Conservation (phyloP, 2,329 filamentous ascomycete genomes). For the Teratosphaeria pseudoeucalypti region DNA sequence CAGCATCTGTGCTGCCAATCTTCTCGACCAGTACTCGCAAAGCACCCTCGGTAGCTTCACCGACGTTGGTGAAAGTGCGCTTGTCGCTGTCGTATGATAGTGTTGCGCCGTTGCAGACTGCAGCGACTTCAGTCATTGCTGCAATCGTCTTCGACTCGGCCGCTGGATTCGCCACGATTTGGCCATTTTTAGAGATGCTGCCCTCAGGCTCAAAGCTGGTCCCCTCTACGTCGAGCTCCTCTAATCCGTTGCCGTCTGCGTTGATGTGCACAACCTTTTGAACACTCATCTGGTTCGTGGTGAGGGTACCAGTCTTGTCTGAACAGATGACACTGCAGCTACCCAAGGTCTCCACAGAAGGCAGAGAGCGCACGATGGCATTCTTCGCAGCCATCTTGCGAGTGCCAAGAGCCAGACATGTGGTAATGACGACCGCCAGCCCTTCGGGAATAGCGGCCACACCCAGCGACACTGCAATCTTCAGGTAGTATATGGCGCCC, state of each 20-base stretch:
- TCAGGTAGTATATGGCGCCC: slow-evolving; percentile 97
- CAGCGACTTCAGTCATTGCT: slow-evolving; percentile 61
- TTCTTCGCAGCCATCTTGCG: slow-evolving; percentile 99
- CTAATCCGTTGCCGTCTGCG: slow-evolving; percentile 60
- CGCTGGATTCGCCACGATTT: slow-evolving; percentile 57
- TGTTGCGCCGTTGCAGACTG: slow-evolving; percentile 80
- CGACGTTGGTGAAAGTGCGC: slow-evolving; percentile 67
- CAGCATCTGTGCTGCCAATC: slow-evolving; percentile 67
- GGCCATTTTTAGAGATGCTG: slow-evolving; percentile 55
- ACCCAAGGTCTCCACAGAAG: slow-evolving; percentile 92
- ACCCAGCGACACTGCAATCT: slow-evolving; percentile 96
- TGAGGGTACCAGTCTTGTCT: slow-evolving; percentile 96
- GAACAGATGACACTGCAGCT: slow-evolving; percentile 99
- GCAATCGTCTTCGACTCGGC: slow-evolving; percentile 64
- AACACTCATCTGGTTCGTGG: slow-evolving; percentile 99
- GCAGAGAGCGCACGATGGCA: slow-evolving; percentile 88
- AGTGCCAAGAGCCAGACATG: slow-evolving; percentile 88
- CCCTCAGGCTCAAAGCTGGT: slow-evolving; percentile 86
- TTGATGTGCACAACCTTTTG: slow-evolving; percentile 81
- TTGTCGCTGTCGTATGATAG: slow-evolving; percentile 72
- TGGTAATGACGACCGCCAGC: slow-evolving; percentile 97
- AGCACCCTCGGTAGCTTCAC: slow-evolving; percentile 91
- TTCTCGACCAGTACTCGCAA: slow-evolving; percentile 88
- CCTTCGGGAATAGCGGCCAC: slow-evolving; percentile 97
- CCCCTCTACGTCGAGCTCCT: slow-evolving; percentile 82